Evolutionary conservation across 2,329 filamentous ascomycete species (phyloP).

Genomic region (Zymoseptoria pseudotritici): DNA sequence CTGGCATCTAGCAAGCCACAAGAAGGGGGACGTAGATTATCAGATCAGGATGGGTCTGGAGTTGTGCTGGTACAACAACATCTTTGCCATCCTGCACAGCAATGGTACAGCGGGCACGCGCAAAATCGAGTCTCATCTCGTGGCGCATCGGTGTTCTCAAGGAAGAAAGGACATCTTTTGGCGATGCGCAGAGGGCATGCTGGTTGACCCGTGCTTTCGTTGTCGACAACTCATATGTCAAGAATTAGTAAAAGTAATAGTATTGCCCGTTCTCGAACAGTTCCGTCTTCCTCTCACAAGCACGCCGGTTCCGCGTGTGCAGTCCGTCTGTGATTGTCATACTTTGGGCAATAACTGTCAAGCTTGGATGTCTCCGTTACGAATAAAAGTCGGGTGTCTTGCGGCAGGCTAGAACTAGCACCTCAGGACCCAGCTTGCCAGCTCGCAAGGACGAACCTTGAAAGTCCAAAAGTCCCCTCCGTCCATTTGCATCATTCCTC

Average conservation of each 20-base stretch:
- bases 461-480: no score
- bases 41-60: not conserved
- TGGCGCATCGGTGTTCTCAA: slow-evolving; percentile 1
- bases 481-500: not conserved
- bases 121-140: not conserved
- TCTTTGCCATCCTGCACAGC: not conserved
- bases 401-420: no score
- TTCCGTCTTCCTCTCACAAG: not conserved
- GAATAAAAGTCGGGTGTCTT: not conserved
- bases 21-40: not conserved
- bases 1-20: not conserved
- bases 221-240: slow-evolving; percentile 3
- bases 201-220: slow-evolving; percentile 1
- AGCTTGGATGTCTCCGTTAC: not conserved
- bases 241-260: slow-evolving; percentile 5
- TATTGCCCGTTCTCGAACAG: not conserved
- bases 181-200: slow-evolving; percentile 1
- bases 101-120: not conserved
- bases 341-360: not conserved
- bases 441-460: no score
- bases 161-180: not conserved
- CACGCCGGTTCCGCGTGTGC: not conserved
- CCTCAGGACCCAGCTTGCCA: no score
- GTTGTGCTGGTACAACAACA: not conserved
- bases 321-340: no score